phyloP scores from a whole-genome alignment of 768 basidiomycete genomes.

The Tylopilus sp. region DNA sequence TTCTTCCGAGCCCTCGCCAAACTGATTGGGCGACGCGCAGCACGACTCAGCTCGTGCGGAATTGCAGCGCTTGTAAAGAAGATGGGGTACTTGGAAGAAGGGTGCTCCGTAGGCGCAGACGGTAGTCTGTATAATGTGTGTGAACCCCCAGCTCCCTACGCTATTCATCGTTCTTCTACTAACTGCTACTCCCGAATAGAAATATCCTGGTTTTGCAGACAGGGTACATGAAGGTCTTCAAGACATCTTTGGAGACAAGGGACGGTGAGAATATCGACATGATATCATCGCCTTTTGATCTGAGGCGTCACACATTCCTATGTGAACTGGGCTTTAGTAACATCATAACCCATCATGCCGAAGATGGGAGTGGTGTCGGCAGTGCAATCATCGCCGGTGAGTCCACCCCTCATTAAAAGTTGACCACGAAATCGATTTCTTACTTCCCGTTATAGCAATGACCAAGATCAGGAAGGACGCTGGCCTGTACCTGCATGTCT shows the following conservation, averaged over 20 bases:
- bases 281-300: neutral
- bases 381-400: conserved; percentile 90
- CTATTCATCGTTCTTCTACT: neutral
- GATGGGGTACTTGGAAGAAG: conserved; percentile 90
- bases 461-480: conserved; percentile 76
- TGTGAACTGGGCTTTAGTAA: conserved; percentile 47
- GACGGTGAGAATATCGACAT: conserved; percentile 52
- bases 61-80: conserved; percentile 96
- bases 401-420: conserved; percentile 16
- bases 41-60: conserved; percentile 89
- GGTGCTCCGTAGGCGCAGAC: conserved; percentile 87
- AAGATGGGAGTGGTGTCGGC: conserved; percentile 81
- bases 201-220: conserved; percentile 96
- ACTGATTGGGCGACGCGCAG: conserved; percentile 85
- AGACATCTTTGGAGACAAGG: conserved; percentile 96
- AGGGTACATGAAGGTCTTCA: conserved; percentile 88
- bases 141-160: neutral
- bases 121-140: conserved; percentile 93
- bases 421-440: neutral
- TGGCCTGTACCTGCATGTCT: conserved; percentile 54
- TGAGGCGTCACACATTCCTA: neutral
- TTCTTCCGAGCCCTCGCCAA: conserved; percentile 95
- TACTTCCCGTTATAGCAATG: conserved; percentile 59
- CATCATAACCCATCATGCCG: conserved; percentile 36
- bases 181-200: conserved; percentile 45